Evolutionary conservation across 2,329 filamentous ascomycete genomes (phyloP).

Genomic region (Fusarium hostae): DNA sequence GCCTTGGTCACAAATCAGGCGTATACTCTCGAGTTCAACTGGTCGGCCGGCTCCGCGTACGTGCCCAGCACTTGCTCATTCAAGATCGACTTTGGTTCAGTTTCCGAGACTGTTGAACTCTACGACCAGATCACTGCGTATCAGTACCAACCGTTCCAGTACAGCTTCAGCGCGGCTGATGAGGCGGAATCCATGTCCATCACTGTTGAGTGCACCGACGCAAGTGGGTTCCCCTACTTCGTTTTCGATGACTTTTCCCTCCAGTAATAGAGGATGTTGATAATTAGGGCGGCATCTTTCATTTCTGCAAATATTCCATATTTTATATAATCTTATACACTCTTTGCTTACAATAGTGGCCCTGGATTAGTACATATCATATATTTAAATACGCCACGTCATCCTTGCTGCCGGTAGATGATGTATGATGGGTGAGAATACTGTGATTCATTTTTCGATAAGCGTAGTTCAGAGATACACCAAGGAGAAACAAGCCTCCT

Average conservation of each 20-base stretch:
- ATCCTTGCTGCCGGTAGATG: fast-evolving
- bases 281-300: not conserved
- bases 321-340: not conserved
- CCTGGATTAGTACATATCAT: not conserved
- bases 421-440: not conserved
- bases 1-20: not conserved
- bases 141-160: not conserved
- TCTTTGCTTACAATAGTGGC: no score
- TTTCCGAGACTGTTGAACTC: fast-evolving
- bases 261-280: not conserved
- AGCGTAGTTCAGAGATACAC: fast-evolving
- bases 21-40: not conserved
- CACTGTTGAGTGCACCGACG: not conserved
- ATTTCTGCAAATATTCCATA: not conserved
- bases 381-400: fast-evolving
- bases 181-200: not conserved
- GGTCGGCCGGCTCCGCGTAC: not conserved
- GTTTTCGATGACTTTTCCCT: not conserved
- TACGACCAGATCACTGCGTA: not conserved
- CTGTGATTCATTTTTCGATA: no score
- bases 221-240: not conserved
- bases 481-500: fast-evolving
- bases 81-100: not conserved
- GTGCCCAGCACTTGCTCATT: not conserved
- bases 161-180: not conserved